A percentile compares a stretch with the other conserved stretches of the same genome.
Evolutionary conservation across 352 stramenopile species (phyloP).

Genomic region (Globisporangium recalcitrans): DNA sequence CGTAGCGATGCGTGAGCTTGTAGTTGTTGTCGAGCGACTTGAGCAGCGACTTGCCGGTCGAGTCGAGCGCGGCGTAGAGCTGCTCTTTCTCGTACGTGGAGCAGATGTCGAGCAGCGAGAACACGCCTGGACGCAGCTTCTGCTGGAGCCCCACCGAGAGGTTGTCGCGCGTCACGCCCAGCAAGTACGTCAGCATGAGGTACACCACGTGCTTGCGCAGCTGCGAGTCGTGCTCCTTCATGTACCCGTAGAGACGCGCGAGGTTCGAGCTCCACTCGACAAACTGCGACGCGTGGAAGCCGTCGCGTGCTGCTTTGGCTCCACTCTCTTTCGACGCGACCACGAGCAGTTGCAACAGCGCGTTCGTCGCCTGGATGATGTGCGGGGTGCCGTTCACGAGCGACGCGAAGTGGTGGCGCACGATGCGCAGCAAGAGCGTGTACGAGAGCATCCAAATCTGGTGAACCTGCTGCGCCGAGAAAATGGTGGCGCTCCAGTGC

Average conservation of each 20-base stretch:
- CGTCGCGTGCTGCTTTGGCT: not conserved
- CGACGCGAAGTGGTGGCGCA: conserved; percentile 72
- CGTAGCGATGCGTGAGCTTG: conserved; percentile 85
- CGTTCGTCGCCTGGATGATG: conserved; percentile 61
- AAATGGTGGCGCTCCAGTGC: conserved; percentile 20
- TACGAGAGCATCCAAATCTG: conserved; percentile 78
- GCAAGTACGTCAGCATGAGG: conserved; percentile 64
- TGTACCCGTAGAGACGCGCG: conserved; percentile 80
- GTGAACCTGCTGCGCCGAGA: conserved; percentile 41
- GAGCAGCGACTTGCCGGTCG: conserved; percentile 79
- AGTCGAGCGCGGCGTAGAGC: conserved; percentile 74
- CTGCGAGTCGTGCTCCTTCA: conserved; percentile 73
- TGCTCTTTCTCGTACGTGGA: conserved; percentile 84
- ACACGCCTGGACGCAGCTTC: conserved; percentile 67
- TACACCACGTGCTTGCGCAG: conserved; percentile 86
- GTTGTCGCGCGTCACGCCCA: conserved; percentile 52
- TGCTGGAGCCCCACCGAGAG: conserved; percentile 55
- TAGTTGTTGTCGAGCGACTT: conserved; percentile 82
- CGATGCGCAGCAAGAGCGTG: conserved; percentile 64
- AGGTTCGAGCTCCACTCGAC: conserved; percentile 81
- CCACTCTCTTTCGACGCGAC: conserved; percentile 5
- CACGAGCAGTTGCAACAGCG: conserved; percentile 64
- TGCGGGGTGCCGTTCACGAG: conserved; percentile 60
- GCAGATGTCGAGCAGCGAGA: conserved; percentile 78
- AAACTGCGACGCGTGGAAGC: conserved; percentile 12